phyloP scores from a whole-genome alignment of 2,329 filamentous ascomycete genomes.

The Aspergillus oerlinghausenensis region DNA sequence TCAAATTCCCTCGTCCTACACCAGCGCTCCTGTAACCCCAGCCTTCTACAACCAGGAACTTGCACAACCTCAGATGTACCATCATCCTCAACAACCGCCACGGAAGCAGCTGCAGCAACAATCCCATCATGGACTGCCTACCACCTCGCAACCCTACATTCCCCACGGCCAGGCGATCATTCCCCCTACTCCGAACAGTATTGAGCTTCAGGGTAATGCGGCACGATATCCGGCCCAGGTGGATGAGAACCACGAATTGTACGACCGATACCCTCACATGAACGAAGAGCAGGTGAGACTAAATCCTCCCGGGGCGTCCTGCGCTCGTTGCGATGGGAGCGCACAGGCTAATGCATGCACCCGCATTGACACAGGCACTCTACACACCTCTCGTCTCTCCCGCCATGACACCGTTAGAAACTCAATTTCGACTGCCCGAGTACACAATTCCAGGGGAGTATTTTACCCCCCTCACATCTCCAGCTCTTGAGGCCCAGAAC shows the following conservation, averaged over 20 bases:
- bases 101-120: constrained; percentile 26
- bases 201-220: constrained; percentile 44
- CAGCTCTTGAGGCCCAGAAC: constrained; percentile 46
- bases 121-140: constrained; percentile 15
- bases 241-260: constrained; percentile 39
- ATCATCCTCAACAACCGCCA: constrained; percentile 22
- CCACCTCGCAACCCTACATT: constrained; percentile 25
- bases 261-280: constrained; percentile 41
- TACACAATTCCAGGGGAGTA: constrained; percentile 47
- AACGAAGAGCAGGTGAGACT: constrained; percentile 41
- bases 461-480: constrained; percentile 48
- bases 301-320: neutral
- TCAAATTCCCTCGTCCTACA: constrained; percentile 24
- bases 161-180: constrained; percentile 32
- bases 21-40: constrained; percentile 28
- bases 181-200: constrained; percentile 47
- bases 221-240: constrained; percentile 37
- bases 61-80: constrained; percentile 20
- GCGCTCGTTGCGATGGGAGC: neutral
- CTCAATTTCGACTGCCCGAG: constrained; percentile 44
- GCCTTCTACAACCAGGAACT: constrained; percentile 31
- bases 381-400: constrained; percentile 49
- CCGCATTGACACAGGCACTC: constrained; percentile 32
- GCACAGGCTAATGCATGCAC: constrained; percentile 14
- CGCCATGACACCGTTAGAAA: constrained; percentile 47